Base-by-base conservation (phyloP, 192 early-diverging fungal species). In the Dissophora globulifera region DNA sequence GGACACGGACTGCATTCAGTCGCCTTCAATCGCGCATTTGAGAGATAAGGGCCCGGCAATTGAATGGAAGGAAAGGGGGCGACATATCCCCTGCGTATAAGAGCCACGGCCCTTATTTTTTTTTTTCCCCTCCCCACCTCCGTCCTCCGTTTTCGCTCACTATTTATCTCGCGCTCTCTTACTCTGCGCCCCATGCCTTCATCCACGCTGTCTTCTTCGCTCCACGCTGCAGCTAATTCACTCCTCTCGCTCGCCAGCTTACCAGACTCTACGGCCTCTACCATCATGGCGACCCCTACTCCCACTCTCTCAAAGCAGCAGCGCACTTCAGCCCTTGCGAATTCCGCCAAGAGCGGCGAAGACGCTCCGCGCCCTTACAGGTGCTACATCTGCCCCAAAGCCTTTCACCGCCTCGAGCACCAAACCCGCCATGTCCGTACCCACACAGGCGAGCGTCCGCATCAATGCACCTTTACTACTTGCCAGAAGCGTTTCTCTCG, bases 361-460 rank as follows among this genome's bases (percentile, higher is more conserved):
- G 80, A 85, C 41, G 85, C 84, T 55, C 85, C 81, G 35, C 86
- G 90, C 48, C 88, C 89, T 22, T 87, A 85, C 68, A 81, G 83
- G 55, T 86, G 82, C 59, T 79, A 86, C 42, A 82, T 84, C 74
- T 93, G 91, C 57, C 82, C 80, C 31, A 86, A 88, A 31, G 78
- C 85, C 45, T 96, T 96, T 79, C 87, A 90, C 59, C 88, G 95
- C 20, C 81, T 90, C 20, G 93, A 95, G 72, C 94, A 96, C 65
- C 87, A 95, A 56, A 89, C 88, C 35, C 92, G 94, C 48, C 94
- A 97, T 62, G 84, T 91, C 55, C 89, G 93, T 52, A 92, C 93
- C 15, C 96, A 97, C 70, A 95, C 93, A 7, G 92, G 93, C 31
- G 89, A 89, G 59, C 93, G 91, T 60, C 96, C 96, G 19, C 95